phyloP scores from a whole-genome alignment of 2,329 filamentous ascomycete species.

The Tolypocladium pustulatum region DNA sequence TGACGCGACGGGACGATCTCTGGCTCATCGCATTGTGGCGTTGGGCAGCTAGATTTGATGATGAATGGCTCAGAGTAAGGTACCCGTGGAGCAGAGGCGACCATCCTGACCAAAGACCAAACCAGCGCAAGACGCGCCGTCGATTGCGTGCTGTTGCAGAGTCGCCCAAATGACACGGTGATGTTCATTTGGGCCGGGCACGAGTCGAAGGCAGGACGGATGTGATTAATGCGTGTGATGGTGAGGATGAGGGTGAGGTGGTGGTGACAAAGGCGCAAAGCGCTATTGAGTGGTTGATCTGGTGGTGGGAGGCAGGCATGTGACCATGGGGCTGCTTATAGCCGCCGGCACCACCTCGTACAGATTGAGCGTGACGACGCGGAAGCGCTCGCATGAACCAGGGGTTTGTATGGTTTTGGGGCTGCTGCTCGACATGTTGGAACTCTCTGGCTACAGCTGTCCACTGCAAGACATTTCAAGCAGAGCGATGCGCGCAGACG shows the following conservation, averaged over 20 bases:
- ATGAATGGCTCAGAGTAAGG: background rate
- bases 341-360: background rate
- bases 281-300: background rate
- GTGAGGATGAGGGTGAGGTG: background rate
- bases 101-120: no score
- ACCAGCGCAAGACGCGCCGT: background rate
- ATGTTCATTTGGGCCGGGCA: background rate
- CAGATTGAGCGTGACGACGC: background rate
- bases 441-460: background rate
- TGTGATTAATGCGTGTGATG: background rate
- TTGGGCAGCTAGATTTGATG: background rate
- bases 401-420: background rate
- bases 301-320: background rate
- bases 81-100: no score
- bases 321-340: background rate
- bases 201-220: background rate
- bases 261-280: background rate
- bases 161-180: background rate
- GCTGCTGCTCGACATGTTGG: background rate
- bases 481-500: background rate
- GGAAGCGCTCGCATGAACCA: background rate
- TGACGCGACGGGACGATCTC: background rate
- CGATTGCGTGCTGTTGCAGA: background rate
- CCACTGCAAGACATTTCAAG: background rate
- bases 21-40: background rate